Percentiles rank a stretch among this genome's conserved stretches.
These are phyloP conservation scores for Hypoxylon sp. DNA, from an alignment of 2,329 filamentous ascomycete genomes.

Conservation along the genomic window DNA sequence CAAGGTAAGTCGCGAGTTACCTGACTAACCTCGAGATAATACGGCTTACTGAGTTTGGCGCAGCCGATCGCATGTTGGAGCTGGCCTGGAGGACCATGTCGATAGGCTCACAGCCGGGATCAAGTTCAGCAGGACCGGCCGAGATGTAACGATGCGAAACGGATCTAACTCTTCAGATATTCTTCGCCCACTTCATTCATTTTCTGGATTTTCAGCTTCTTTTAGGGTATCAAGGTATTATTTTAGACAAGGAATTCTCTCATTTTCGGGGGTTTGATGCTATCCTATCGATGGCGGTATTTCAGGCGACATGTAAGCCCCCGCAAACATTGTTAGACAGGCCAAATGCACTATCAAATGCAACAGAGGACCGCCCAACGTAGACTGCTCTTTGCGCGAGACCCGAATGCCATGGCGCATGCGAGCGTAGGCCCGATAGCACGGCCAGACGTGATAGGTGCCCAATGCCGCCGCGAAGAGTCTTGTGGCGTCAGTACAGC, in stretches of 20 bases:
- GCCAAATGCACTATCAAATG: conserved; percentile 55
- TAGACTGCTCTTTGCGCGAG: conserved; percentile 30
- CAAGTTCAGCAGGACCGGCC: not conserved
- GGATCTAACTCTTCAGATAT: too few relatives aligned
- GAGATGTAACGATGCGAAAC: not conserved
- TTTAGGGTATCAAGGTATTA: not conserved
- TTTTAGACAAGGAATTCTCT: not conserved
- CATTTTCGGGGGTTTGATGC: not conserved
- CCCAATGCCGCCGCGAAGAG: conserved; percentile 52
- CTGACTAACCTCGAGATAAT: not conserved
- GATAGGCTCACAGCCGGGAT: not conserved
- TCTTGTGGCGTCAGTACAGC: conserved; percentile 45
- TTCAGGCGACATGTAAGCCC: conserved; percentile 26
- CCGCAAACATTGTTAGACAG: conserved; percentile 49
- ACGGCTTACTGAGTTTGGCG: not conserved
- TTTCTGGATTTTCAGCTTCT: not conserved
- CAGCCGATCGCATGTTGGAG: conserved; percentile 30
- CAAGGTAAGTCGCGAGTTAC: conserved; percentile 21
- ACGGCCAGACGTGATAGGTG: conserved; percentile 59
- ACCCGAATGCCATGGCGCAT: conserved; percentile 39
- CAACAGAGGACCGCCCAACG: conserved; percentile 56
- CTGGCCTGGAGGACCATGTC: conserved; percentile 12
- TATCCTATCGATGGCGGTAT: not conserved
- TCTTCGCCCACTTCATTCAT: not conserved
- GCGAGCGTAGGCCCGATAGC: conserved; percentile 51